A percentile compares a stretch with the other conserved stretches of the same genome.
phyloP scores from a whole-genome alignment of 2,329 filamentous ascomycete species.

The Trichothecium sympodiale region DNA sequence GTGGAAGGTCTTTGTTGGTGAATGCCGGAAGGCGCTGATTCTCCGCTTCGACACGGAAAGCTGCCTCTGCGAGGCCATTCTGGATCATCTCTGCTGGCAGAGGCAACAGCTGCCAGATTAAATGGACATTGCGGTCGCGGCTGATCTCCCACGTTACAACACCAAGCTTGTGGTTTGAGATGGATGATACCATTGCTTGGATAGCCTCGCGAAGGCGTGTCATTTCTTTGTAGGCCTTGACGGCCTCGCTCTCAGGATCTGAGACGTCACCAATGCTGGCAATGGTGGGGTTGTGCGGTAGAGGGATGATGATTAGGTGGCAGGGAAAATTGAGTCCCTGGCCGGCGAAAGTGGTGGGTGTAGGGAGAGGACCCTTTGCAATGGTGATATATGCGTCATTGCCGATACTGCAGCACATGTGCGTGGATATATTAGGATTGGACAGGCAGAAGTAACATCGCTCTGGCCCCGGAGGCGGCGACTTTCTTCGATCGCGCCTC shows the following conservation, averaged over 20 bases:
- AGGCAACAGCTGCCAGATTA: conserved; percentile 89
- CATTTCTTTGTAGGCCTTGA: conserved; percentile 69
- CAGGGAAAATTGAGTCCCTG: conserved; percentile 63
- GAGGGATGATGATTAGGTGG: conserved; percentile 85
- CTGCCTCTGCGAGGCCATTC: conserved; percentile 72
- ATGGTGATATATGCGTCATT: conserved; percentile 82
- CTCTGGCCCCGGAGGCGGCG: conserved; percentile 58
- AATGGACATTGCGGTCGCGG: conserved; percentile 68
- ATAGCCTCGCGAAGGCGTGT: conserved; percentile 64
- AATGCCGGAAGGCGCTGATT: conserved; percentile 51
- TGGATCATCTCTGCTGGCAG: conserved; percentile 56
- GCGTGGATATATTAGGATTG: conserved; percentile 70
- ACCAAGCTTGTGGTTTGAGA: conserved; percentile 52
- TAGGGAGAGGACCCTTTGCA: conserved; percentile 80
- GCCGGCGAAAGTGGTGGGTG: conserved; percentile 51
- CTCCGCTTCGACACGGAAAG: conserved; percentile 79
- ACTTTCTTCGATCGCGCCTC: conserved; percentile 33
- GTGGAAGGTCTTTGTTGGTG: conserved; percentile 32
- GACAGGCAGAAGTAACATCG: conserved; percentile 94
- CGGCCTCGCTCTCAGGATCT: conserved; percentile 40
- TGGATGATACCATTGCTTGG: conserved; percentile 63
- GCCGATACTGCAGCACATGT: conserved; percentile 84
- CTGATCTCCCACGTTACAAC: conserved; percentile 90
- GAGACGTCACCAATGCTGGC: conserved; percentile 47
- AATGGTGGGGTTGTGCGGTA: conserved; percentile 71